Base-by-base conservation (phyloP, 1,139 yeast species). In the Yamadazyma pseudoaaseri region DNA sequence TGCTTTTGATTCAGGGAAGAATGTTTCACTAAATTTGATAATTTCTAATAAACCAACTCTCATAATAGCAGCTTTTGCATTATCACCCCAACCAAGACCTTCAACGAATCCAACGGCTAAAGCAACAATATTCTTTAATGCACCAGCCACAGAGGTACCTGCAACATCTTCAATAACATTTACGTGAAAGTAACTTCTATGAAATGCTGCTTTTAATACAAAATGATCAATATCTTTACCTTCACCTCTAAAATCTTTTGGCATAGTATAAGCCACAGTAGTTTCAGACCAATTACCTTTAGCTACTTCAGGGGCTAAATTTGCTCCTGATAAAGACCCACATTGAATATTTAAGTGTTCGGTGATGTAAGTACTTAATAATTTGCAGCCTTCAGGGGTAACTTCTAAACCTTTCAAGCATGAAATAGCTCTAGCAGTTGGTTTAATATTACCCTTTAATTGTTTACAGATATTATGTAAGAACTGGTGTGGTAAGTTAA, bases 71-170 rank as follows among this genome's bases (percentile, higher is more conserved):
- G 96, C 85, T 64, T 89, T 86, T 48, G 97, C 96, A 57, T 90
- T 90, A 66, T 87, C 96, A 58, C 97, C 97, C 97, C 97, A 90
- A 38, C 95, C 96, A 42, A 84, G 75, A 49, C 97, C 97, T 64
- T 86, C 96, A 42, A 89, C 96, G 56, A 89, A 85, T 35, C 97
- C 97, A 37, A 94, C 96, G 38, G 94, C 89, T 53, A 86, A 73
- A 34, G 97, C 97, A 47, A 89, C 86, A 25, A 90, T 89, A 64
- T 90, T 90, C 69, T 90, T 90, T 59, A 90, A 73, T 4, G 97
- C 97, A 52, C 97, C 97, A 26, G 96, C 95, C 45, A 90, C 76
- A 12, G 95, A 85, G 38, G 89, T 90, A 55, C 97, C 97, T 18
- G 92, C 92, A 38, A 89, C 92, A 58, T 90, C 97, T 42, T 81